Percentiles rank a stretch among this genome's conserved stretches.
Conservation (phyloP, 179 eudicot species). For the Silene vulgaris region DNA sequence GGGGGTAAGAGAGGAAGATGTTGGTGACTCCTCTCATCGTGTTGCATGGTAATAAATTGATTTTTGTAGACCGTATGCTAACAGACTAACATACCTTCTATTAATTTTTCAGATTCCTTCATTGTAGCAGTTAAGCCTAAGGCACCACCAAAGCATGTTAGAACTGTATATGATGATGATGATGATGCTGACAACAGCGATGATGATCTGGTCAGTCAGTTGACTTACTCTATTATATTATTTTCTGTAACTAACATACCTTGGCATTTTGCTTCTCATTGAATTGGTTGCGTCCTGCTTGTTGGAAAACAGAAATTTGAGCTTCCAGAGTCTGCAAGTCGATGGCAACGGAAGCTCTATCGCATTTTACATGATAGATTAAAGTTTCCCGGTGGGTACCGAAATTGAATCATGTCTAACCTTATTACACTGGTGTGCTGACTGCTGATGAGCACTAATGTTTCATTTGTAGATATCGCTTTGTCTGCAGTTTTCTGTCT, state of each 20-base stretch:
- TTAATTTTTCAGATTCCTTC: constrained; percentile 49
- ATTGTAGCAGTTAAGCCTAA: constrained; percentile 77
- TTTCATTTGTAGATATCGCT: constrained; percentile 55
- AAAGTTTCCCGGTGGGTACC: constrained; percentile 70
- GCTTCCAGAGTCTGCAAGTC: constrained; percentile 66
- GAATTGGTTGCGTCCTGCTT: constrained; percentile 16
- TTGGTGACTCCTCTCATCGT: no score
- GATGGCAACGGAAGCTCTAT: constrained; percentile 67
- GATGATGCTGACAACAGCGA: constrained; percentile 27
- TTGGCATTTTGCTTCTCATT: constrained; percentile 20
- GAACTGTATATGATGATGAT: constrained; percentile 39
- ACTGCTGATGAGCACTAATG: constrained; percentile 28
- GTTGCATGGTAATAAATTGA: not conserved
- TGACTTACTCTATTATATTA: constrained; percentile 12
- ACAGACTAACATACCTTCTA: constrained; percentile 11
- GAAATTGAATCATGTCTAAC: not conserved
- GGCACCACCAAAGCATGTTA: constrained; percentile 57
- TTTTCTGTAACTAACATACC: not conserved
- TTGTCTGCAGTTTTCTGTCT: constrained; percentile 83
- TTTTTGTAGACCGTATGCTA: not conserved
- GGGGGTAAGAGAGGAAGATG: not conserved
- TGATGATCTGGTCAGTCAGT: constrained; percentile 65
- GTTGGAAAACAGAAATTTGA: constrained; percentile 53
- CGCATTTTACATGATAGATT: constrained; percentile 55
- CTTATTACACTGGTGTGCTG: constrained; percentile 22